Evolutionary conservation across 345 rosid species (phyloP), one percentile per base, ranked within the genome.

Genomic region (Diplotaxis tenuifolia): DNA sequence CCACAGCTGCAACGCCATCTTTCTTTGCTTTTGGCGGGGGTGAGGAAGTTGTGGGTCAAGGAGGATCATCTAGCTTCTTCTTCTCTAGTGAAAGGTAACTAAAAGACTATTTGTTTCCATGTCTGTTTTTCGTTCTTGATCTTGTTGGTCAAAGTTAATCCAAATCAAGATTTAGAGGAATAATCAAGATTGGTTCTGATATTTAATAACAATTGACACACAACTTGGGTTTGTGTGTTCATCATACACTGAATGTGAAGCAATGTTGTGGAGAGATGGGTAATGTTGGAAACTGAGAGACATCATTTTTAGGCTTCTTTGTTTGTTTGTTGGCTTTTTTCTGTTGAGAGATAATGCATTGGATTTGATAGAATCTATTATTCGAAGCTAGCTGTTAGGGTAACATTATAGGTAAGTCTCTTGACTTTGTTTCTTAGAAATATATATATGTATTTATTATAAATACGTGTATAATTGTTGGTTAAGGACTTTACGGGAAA

Each of bases 41-140:
- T 18, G 68, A 82, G 0, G 81, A 79, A n/a, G 75, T n/a, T n/a
- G n/a, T 77, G 75, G 80, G 80, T 59, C 75, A 77, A 19, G 87
- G 84, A 63, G 75, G 79, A 42, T 52, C 71, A 29, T 58, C 82
- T 22, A 63, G 38, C 54, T 82, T 83, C 82, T 79, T 80, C 65
- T 75, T 86, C 58, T 77, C 88, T n/a, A n/a, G n/a, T n/a, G n/a
- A n/a, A n/a, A n/a, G n/a, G n/a, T n/a, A n/a, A n/a, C n/a, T n/a
- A n/a, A n/a, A n/a, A n/a, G n/a, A n/a, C n/a, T n/a, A n/a, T n/a
- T n/a, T n/a, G n/a, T n/a, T n/a, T n/a, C n/a, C n/a, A n/a, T n/a
- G n/a, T n/a, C n/a, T n/a, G n/a, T n/a, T n/a, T n/a, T n/a, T n/a
- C n/a, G n/a, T n/a, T n/a, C n/a, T n/a, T n/a, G n/a, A n/a, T n/a